Evolutionary conservation across 2,329 filamentous ascomycete species (phyloP), one percentile per base, ranked within the genome.

Genomic region (Claviceps sp.): DNA sequence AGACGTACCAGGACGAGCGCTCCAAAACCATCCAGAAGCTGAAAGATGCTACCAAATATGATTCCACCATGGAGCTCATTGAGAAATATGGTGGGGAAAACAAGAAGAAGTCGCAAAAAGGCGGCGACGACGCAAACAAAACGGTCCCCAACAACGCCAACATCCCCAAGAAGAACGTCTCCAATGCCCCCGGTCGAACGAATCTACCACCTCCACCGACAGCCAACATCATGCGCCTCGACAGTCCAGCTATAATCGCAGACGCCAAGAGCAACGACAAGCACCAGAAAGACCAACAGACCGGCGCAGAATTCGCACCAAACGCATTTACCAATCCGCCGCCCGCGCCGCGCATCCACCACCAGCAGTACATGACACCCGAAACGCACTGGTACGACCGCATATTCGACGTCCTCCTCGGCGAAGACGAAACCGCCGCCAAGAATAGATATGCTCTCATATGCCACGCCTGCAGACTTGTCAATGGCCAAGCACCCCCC

Each of bases 401-500:
- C 52, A 82, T 98, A 50, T 74, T 98, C 52, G 93, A 98, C 62
- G 80, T 95, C 0, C 79, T 98, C 26, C 77, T 98, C 0, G 93
- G 93, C 48, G 93, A 98, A 63, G 93, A 98, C 61, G 93, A 98
- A 68, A 94, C 87, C 4, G 82, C 86, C 13, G 80, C 91, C 2
- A 94, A 89, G 71, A 97, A 97, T 66, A 82, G 93, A 17, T 80
- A 95, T 53, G 91, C 83, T 7, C 73, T 98, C 56, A 88, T 98
- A 51, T 98, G 93, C 68, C 68, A 73, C 36, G 74, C 78, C 40
- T 98, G 93, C 65, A 78, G 88, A 34, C 77, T 96, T 1, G 90
- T 98, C 47, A 98, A 98, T 64, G 93, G 94, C 0, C 93, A 96
- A 64, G 93, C 93, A 3, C 90, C 93, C 1, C 91, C 93, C 0